Conservation (phyloP, 371 early-diverging fungal genomes). For the Mortierella polycephala region DNA sequence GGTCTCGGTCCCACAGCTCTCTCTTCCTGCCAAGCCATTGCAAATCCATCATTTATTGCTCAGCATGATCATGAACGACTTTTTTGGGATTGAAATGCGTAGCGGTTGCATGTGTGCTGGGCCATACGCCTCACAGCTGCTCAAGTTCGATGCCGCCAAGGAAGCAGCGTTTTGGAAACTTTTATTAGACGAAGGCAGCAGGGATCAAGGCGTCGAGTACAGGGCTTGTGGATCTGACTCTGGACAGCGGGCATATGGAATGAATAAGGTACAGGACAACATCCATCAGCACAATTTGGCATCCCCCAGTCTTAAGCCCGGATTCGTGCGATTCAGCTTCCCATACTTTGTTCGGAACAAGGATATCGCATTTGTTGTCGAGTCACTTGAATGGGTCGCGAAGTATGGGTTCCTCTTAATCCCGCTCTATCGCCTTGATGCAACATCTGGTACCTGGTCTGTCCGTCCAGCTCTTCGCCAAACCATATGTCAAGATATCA, state of each 20-base stretch:
- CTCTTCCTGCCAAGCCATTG: background rate
- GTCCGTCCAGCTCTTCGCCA: constrained; percentile 12
- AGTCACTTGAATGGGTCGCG: constrained; percentile 29
- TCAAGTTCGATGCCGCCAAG: constrained; percentile 26
- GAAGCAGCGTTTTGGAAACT: constrained; percentile 35
- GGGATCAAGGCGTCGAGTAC: background rate
- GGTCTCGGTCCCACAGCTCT: constrained; percentile 11
- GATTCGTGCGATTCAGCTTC: constrained; percentile 27
- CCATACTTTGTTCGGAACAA: constrained; percentile 23
- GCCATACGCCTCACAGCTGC: constrained; percentile 31
- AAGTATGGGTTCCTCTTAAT: constrained; percentile 23
- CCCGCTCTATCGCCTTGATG: constrained; percentile 19
- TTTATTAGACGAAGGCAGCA: constrained; percentile 12
- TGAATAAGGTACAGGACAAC: background rate
- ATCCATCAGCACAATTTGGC: constrained; percentile 28
- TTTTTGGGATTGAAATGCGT: constrained; percentile 46
- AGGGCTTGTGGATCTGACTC: no score
- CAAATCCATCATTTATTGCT: constrained; percentile 40
- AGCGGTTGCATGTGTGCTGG: constrained; percentile 47
- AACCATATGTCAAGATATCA: constrained; percentile 8
- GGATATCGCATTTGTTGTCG: constrained; percentile 26
- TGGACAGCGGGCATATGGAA: background rate
- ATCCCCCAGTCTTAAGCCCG: constrained; percentile 34
- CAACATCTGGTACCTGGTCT: constrained; percentile 11
- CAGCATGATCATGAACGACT: constrained; percentile 48